Conservation (phyloP, 306 rosid genomes). For the Mimosa bimucronata region DNA sequence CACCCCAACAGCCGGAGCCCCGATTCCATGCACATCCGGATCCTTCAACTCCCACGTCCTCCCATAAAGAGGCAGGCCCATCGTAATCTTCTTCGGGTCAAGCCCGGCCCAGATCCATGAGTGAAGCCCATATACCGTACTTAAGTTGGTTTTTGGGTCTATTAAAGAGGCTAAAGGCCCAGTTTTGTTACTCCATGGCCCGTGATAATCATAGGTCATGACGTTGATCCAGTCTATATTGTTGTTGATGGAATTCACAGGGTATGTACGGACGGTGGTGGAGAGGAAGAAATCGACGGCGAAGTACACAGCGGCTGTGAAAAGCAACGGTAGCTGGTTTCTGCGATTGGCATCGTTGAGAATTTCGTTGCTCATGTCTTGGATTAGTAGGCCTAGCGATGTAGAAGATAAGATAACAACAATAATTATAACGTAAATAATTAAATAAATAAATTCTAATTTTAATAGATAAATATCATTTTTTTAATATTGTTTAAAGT, state of each 20-base stretch:
- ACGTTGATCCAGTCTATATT: conserved; percentile 70
- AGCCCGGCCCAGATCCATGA: conserved; percentile 69
- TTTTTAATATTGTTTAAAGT: no score
- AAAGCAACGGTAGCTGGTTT: conserved; percentile 45
- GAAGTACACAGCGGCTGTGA: conserved; percentile 75
- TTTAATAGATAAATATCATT: no score
- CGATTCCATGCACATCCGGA: conserved; percentile 44
- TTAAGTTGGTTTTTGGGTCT: conserved; percentile 49
- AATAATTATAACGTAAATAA: no score
- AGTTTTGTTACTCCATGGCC: conserved; percentile 49
- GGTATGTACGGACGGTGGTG: conserved; percentile 39
- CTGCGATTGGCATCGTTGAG: conserved; percentile 37
- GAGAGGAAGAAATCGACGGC: conserved; percentile 43
- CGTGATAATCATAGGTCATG: conserved; percentile 64
- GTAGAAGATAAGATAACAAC: no score
- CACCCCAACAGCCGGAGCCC: conserved; percentile 47
- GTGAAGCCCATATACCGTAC: conserved; percentile 49
- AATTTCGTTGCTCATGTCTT: conserved; percentile 48
- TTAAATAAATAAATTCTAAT: no score
- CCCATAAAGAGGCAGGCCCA: conserved; percentile 77
- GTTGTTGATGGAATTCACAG: conserved; percentile 42
- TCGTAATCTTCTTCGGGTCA: conserved; percentile 41
- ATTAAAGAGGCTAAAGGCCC: conserved; percentile 55
- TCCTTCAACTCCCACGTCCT: conserved; percentile 60
- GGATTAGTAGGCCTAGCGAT: conserved; percentile 35